Percentiles rank a stretch among this genome's conserved stretches.
These are phyloP conservation scores for Prunella vulgaris DNA, from an alignment of 257 asterid species.

Conservation along the genomic window DNA sequence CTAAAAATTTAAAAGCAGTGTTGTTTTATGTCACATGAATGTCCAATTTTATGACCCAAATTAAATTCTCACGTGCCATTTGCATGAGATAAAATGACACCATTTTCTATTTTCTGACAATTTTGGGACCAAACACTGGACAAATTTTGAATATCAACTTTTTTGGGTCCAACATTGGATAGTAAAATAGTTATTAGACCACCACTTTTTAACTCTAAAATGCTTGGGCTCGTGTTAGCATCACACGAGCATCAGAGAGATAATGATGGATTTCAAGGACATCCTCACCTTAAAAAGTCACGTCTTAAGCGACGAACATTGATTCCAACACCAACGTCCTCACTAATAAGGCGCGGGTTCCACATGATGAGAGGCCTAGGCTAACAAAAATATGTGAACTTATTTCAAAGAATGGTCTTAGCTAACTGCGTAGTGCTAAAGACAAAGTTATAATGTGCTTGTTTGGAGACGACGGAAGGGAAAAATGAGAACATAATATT, in stretches of 20 bases:
- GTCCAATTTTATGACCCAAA: background rate
- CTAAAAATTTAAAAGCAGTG: too few relatives aligned
- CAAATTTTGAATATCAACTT: background rate
- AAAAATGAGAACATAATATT: slow-evolving; percentile 19
- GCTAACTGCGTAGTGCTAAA: background rate
- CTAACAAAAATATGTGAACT: slow-evolving; percentile 45
- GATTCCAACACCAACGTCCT: slow-evolving; percentile 94
- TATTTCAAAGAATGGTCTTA: slow-evolving; percentile 23
- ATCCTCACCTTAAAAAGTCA: slow-evolving; percentile 61
- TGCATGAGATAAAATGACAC: background rate
- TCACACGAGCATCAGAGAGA: background rate
- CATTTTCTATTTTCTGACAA: background rate
- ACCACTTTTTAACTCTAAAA: background rate
- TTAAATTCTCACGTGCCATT: background rate
- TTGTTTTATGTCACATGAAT: background rate
- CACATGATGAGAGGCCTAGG: slow-evolving; percentile 99
- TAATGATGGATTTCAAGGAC: background rate
- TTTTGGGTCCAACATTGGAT: background rate
- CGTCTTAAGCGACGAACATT: slow-evolving; percentile 76
- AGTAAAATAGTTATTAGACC: background rate
- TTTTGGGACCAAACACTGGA: background rate
- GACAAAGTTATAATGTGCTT: background rate
- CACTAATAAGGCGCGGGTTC: slow-evolving; percentile 95
- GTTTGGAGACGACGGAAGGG: background rate
- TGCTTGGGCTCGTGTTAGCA: background rate